These are phyloP conservation scores for Chrysanthemum makinoi DNA, from an alignment of 129 eudicot genomes.

Conservation along the genomic window DNA sequence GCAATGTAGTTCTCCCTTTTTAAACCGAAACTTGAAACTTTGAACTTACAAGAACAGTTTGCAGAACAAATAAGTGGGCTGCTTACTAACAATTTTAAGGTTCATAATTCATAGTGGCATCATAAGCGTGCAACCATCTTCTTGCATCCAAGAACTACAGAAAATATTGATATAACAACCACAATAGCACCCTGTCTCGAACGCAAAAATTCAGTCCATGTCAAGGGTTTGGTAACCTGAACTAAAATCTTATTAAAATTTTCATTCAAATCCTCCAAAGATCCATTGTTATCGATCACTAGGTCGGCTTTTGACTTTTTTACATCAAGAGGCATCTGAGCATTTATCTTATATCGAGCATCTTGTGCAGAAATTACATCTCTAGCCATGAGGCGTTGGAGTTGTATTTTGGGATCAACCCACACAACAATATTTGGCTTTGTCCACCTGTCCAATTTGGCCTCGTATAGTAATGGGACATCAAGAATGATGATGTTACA, in stretches of 20 bases:
- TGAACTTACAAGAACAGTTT: no score
- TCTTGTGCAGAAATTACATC: constrained; percentile 74
- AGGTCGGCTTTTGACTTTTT: constrained; percentile 75
- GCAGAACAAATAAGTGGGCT: no score
- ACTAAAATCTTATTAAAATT: constrained; percentile 50
- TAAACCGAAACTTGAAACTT: no score
- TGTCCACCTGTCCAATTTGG: constrained; percentile 85
- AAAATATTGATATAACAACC: constrained; percentile 47
- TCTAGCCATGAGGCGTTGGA: constrained; percentile 68
- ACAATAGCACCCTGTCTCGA: constrained; percentile 76
- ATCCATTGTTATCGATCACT: constrained; percentile 75
- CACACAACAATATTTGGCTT: constrained; percentile 85
- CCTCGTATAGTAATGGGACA: constrained; percentile 81
- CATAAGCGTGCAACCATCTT: constrained; percentile 37
- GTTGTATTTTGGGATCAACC: constrained; percentile 87
- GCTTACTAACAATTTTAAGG: constrained; percentile 12
- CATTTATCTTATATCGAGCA: constrained; percentile 76
- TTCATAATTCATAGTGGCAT: not conserved
- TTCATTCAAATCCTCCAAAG: constrained; percentile 65
- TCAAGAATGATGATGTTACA: constrained; percentile 67
- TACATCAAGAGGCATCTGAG: constrained; percentile 83
- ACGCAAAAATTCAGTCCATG: constrained; percentile 88
- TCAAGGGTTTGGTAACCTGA: constrained; percentile 71
- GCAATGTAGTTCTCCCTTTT: no score
- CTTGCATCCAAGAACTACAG: constrained; percentile 55